phyloP scores from a whole-genome alignment of 305 asterid species.

The Fraxinus floribunda region DNA sequence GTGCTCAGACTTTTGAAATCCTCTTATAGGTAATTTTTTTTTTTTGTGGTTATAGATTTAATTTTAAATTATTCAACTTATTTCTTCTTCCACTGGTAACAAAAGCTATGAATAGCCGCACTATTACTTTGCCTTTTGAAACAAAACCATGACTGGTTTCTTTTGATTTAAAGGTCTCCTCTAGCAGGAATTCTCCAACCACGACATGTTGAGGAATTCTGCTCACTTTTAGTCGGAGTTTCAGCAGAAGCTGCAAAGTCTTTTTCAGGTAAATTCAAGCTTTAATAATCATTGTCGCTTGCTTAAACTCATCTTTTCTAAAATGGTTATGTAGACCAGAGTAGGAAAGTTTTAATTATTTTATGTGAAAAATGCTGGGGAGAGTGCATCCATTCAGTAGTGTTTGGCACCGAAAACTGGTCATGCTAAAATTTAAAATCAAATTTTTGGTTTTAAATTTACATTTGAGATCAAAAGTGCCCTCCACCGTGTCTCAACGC shows the following conservation, averaged over 20 bases:
- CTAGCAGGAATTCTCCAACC: slow-evolving; percentile 52
- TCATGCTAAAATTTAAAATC: not conserved
- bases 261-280: slow-evolving; percentile 40
- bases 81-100: not conserved
- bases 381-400: not conserved
- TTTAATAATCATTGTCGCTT: not conserved
- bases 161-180: slow-evolving; percentile 47
- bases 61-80: not conserved
- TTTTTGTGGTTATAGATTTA: not conserved
- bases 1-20: slow-evolving; percentile 34
- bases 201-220: slow-evolving; percentile 52
- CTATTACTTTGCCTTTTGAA: not conserved
- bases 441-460: not conserved
- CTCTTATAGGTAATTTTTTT: slow-evolving; percentile 24
- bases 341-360: not conserved
- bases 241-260: slow-evolving; percentile 55
- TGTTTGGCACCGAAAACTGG: not conserved
- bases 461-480: not conserved
- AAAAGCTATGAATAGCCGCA: not conserved
- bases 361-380: not conserved
- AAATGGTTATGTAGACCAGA: not conserved
- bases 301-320: not conserved
- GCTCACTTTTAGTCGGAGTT: slow-evolving; percentile 48
- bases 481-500: not conserved
- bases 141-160: slow-evolving; percentile 3